Evolutionary conservation across 2,329 filamentous ascomycete genomes (phyloP), one percentile per base, ranked within the genome.

Genomic region (Colletotrichum tabaci): DNA sequence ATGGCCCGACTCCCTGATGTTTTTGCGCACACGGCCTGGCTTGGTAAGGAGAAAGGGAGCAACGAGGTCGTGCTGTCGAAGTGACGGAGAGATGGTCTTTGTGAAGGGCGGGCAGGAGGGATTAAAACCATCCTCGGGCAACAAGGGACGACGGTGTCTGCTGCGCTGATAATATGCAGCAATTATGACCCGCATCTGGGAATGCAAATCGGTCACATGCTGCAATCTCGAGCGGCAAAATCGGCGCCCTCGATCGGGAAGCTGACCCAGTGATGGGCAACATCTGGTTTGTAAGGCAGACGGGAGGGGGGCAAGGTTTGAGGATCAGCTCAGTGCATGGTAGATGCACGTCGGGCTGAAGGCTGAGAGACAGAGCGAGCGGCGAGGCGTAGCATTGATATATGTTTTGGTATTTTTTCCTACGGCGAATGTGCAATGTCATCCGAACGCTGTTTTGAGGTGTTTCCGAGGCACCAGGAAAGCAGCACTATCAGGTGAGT

Each of bases 231-330:
- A 38, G 35, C 52, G 44, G 47, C 35, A 50, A 62, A 50, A 21
- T 23, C 57, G 57, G 52, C 68, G 15, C 23, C 38, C 57, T 21
- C n/a, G 52, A 71, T 63, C 52, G 61, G 53, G 65, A 68, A 68
- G 58, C 65, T 67, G 68, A 21, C 42, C 64, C 56, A 67, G 67
- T 67, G 64, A 67, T 58, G 52, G 52, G 38, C 44, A 44, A 26
- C 18, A 42, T 50, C 35, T 57, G 47, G 53, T 4, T 26, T 44
- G 61, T 44, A 60, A 49, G 44, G 67, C 62, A 42, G 57, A n/a
- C 38, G 52, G 30, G 18, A 38, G 26, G 18, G 15, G 57, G 38
- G 50, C 63, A 57, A 62, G 50, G 67, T 60, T 47, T 47, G 52
- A 62, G n/a, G 64, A 67, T 71, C 58, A 67, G 52, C 35, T 63